These are phyloP conservation scores for Choanephora cucurbitarum DNA, from an alignment of 371 early-diverging fungal genomes.

Conservation along the genomic window DNA sequence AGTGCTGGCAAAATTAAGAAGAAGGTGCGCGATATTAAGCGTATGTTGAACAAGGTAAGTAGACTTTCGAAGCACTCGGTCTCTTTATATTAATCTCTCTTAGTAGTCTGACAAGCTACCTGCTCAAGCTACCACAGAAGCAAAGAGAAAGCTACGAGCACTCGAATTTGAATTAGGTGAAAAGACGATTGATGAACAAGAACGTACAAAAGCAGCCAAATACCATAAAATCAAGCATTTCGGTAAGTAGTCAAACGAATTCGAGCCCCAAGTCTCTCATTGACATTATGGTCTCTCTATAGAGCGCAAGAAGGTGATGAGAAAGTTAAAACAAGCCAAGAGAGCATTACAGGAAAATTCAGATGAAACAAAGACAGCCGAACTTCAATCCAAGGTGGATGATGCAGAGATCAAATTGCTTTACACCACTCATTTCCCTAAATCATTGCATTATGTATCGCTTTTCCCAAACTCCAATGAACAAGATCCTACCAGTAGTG, in stretches of 20 bases:
- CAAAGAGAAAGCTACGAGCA: conserved; percentile 35
- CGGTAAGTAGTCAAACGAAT: too few relatives aligned
- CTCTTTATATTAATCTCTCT: neutral
- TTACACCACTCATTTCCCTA: conserved; percentile 38
- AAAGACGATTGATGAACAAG: conserved; percentile 36
- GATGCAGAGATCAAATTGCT: conserved; percentile 23
- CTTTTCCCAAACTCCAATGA: conserved; percentile 29
- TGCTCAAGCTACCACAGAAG: conserved; percentile 26
- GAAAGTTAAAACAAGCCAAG: conserved; percentile 29
- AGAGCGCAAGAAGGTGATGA: conserved; percentile 45
- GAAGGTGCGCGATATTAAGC: conserved; percentile 35
- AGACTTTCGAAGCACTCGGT: too few relatives aligned
- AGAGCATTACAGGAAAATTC: conserved; percentile 19
- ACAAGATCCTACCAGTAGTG: conserved; percentile 18
- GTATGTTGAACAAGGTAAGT: conserved; percentile 23
- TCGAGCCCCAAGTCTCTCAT: too few relatives aligned
- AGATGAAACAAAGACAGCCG: conserved; percentile 21
- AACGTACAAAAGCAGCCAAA: conserved; percentile 26
- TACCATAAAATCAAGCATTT: conserved; percentile 43
- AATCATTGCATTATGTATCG: conserved; percentile 39
- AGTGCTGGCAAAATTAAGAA: conserved; percentile 35
- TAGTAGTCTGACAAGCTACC: conserved; percentile 13
- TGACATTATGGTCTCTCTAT: too few relatives aligned
- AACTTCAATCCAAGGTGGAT: conserved; percentile 18
- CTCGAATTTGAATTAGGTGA: conserved; percentile 40